phyloP scores from a whole-genome alignment of 163 green algal species.

The Prototheca wickerhamii region DNA sequence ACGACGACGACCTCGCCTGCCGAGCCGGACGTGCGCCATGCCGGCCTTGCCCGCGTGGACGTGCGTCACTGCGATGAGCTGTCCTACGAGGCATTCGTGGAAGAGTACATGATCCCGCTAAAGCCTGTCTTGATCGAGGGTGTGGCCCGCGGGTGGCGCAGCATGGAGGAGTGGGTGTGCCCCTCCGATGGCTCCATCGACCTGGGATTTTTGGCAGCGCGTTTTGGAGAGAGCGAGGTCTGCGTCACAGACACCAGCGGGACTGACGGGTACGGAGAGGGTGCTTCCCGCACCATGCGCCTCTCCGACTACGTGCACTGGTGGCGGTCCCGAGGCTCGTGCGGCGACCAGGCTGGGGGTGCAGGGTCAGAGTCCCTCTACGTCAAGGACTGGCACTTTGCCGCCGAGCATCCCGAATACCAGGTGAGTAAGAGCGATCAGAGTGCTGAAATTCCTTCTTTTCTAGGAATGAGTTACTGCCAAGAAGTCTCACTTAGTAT shows the following conservation, averaged over 20 bases:
- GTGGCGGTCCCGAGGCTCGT: slow-evolving; percentile 21
- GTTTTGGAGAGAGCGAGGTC: slow-evolving; percentile 37
- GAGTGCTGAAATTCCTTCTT: background rate
- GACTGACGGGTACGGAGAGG: background rate
- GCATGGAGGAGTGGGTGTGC: slow-evolving; percentile 27
- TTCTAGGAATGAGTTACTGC: background rate
- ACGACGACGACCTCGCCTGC: too few relatives aligned
- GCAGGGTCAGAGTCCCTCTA: too few relatives aligned
- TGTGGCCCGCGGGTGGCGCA: slow-evolving; percentile 26
- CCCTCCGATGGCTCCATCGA: slow-evolving; percentile 14
- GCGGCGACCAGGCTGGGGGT: background rate
- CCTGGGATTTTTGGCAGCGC: slow-evolving; percentile 24
- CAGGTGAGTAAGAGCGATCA: slow-evolving; percentile 12
- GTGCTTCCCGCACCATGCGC: slow-evolving; percentile 30
- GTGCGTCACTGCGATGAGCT: slow-evolving; percentile 8
- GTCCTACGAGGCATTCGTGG: slow-evolving; percentile 1
- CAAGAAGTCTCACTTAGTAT: background rate
- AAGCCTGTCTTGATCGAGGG: slow-evolving; percentile 19
- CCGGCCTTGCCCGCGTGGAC: too few relatives aligned
- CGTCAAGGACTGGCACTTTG: slow-evolving; percentile 91
- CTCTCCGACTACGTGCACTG: slow-evolving; percentile 44
- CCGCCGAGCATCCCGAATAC: slow-evolving; percentile 51
- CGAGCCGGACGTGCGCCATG: too few relatives aligned
- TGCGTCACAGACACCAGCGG: slow-evolving; percentile 38
- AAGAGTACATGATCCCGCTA: background rate